Base-by-base conservation (phyloP, 495 filamentous ascomycete genomes). In the Thermothielavioides terrestris region DNA sequence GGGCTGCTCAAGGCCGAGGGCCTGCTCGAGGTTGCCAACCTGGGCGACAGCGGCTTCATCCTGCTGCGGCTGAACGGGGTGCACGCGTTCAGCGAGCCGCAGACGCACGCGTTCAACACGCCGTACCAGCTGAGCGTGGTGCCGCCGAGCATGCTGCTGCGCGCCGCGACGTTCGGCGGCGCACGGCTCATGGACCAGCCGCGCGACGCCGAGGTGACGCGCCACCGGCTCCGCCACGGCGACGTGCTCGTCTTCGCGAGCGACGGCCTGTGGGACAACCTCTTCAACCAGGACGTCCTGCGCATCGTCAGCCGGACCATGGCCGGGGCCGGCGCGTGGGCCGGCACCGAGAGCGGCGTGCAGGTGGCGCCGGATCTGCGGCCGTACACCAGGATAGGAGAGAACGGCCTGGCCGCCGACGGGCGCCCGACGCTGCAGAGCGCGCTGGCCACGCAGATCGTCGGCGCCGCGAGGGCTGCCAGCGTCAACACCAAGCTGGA, bases 71-170 rank as follows among this genome's bases (percentile, higher is more conserved):
- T 83, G 27, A 91, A 88, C 57, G 86, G 84, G 11, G 84, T 97
- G 15, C 85, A 89, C 57, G 77, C 86, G 36, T 81, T 80, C 62
- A 92, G 89, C 4, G 76, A 81, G 30, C 84, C 88, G 20, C 92
- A 98, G 65, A 97, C 88, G 0, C 94, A 98, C 64, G 88, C 85
- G 20, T 98, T 98, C 74, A 98, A 98, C 68, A 96, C 91, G 0
- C 92, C 92, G 2, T 97, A 84, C 66, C 92, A 98, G 67, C 80
- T 98, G 17, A 89, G 88, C 53, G 80, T 95, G 51, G 83, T 95
- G 31, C 91, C 92, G 6, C 77, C 83, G 8, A 79, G 77, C 55
- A 82, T 95, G 71, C 77, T 86, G 37, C 74, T 76, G 6, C 85
- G 90, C 57, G 81, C 85, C 14, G 78, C 77, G 18, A 73, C 84